Base-by-base conservation (phyloP, 768 basidiomycete genomes). In the Gloeostereum incarnatum region DNA sequence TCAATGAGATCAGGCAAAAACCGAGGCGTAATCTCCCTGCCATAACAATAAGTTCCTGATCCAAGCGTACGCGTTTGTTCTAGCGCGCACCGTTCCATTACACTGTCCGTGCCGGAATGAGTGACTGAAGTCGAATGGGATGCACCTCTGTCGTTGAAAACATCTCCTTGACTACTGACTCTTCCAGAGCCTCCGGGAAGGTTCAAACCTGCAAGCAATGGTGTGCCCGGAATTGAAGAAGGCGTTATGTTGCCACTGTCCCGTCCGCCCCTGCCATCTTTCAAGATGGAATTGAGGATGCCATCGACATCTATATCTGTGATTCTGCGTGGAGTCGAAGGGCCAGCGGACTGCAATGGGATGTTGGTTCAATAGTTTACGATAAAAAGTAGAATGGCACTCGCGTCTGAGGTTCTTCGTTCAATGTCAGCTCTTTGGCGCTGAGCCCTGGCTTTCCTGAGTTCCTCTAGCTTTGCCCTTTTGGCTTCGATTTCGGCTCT, bases 401-500 rank as follows among this genome's bases (percentile, higher is more conserved):
- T 42, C 41, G 65, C 69, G 42, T 68, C 67, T 39, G 63, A 49
- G 21, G 53, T 49, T 40, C 61, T 58, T 41, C 61, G 56, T 26
- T 75, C 68, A 17, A 59, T 60, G 34, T 75, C 78, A 40, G 62
- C 67, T 41, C 65, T 73, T 50, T 79, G 71, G 49, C 83, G 63
- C 45, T 84, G 77, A 24, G 78, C 78, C 31, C 90, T 73, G 4
- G 81, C 83, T 56, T 81, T 74, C 39, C 86, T 70, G 25, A 96
- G 68, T 45, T 89, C 88, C 35, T 78, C 87, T 23, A 97, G 78
- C 59, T 90, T 92, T 8, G 78, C 76, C 45, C 81, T 68, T 62
- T 97, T 98, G 18, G 81, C 86, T 58, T 91, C 90, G 43, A 97
- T 85, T 61, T 96, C 92, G 52, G 80, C 79, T 53, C 87, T 64